Evolutionary conservation across 1,139 yeast species (phyloP), one percentile per base, ranked within the genome.

Genomic region (Arxiozyma slooffiae): DNA sequence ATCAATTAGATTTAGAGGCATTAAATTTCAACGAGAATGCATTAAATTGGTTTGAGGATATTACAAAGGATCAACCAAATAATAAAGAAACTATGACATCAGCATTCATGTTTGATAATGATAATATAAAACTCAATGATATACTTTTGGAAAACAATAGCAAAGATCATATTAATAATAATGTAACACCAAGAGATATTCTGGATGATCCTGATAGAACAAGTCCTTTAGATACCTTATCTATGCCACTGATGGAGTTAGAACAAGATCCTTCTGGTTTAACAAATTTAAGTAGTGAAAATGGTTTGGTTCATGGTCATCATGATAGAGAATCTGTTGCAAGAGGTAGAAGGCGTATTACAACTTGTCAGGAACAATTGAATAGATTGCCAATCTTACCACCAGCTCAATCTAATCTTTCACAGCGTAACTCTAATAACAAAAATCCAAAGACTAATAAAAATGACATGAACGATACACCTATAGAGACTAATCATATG

Each of bases 171-270:
- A 16, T 3, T 16, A 36, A 36, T 36, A 38, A 44, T 41, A n/a
- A n/a, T n/a, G 48, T 43, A 17, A 53, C 50, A 16, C 47, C 49
- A 41, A 44, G 41, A 16, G 52, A 49, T 42, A 23, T 23, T 6
- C 44, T 50, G 2, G 52, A 53, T 18, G 67, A 64, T 44, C 54
- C 56, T 30, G 68, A 64, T 44, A 60, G 60, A 36, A 63, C 67
- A 1, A 63, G 67, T 0, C 68, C 68, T 16, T 58, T 63, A 6
- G 66, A 61, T 48, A 61, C 67, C 5, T 50, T 64, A 26, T 64
- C 67, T 1, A 62, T 63, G 64, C 66, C 67, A 6, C 44, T 63
- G 44, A 57, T 62, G 56, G 67, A 63, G 34, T 48, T 50, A 54
- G 57, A 50, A 48, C 58, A 44, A 56, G 49, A 42, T 38, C 57